These are phyloP conservation scores for Thalassiosira sp. DNA, from an alignment of 352 stramenopile species.

Conservation along the genomic window DNA sequence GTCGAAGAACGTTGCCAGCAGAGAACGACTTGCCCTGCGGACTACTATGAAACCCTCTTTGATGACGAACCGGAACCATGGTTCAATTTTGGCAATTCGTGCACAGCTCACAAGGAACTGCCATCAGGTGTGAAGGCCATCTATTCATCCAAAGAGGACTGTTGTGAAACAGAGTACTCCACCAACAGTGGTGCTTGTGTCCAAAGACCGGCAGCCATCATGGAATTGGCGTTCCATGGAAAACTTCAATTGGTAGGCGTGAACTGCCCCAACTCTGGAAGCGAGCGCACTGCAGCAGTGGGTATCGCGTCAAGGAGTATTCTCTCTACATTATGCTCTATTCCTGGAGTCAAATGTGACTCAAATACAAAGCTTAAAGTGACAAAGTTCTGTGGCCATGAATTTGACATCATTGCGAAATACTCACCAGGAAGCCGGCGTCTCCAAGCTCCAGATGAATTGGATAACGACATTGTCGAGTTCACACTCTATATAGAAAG, in stretches of 20 bases:
- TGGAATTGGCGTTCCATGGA: slow-evolving; percentile 21
- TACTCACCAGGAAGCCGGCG: not conserved
- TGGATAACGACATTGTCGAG: slow-evolving; percentile 35
- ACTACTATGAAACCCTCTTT: slow-evolving; percentile 41
- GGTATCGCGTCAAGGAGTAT: slow-evolving; percentile 13
- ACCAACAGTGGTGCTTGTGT: slow-evolving; percentile 18
- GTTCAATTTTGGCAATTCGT: slow-evolving; percentile 24
- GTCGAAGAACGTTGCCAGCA: slow-evolving; percentile 1
- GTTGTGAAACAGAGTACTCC: slow-evolving; percentile 17
- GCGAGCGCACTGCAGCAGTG: slow-evolving; percentile 8
- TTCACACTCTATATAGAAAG: slow-evolving; percentile 21
- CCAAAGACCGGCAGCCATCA: not conserved
- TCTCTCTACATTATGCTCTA: slow-evolving; percentile 22
- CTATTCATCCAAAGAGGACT: slow-evolving; percentile 26
- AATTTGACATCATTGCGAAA: slow-evolving; percentile 8
- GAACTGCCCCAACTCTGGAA: slow-evolving; percentile 12
- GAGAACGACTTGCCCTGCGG: slow-evolving; percentile 3
- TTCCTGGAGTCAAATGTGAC: slow-evolving; percentile 27
- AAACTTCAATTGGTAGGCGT: slow-evolving; percentile 16
- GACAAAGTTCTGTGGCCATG: slow-evolving; percentile 26
- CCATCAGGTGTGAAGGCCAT: slow-evolving; percentile 3
- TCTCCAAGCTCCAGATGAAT: not conserved
- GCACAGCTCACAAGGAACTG: slow-evolving; percentile 9
- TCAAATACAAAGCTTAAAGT: slow-evolving; percentile 25
- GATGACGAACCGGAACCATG: slow-evolving; percentile 22